These are phyloP conservation scores for Fraxinus anomala DNA, from an alignment of 257 asterid genomes.

Conservation along the genomic window DNA sequence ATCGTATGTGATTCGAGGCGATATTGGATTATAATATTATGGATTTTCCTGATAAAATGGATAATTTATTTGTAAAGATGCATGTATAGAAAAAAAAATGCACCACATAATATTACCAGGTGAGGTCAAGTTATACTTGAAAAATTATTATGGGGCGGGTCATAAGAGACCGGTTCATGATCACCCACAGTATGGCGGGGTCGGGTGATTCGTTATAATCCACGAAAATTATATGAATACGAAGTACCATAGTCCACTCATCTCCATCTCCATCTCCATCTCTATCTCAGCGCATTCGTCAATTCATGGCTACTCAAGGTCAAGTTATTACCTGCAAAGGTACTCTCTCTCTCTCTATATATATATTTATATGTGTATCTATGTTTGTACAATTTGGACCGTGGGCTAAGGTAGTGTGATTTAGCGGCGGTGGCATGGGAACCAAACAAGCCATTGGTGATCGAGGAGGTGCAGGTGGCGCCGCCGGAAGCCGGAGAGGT, in stretches of 20 bases:
- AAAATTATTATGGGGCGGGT: too few relatives aligned
- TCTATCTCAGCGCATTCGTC: neutral
- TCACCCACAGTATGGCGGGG: neutral
- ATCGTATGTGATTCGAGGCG: too few relatives aligned
- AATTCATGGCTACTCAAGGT: constrained; percentile 72
- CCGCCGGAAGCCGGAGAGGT: constrained; percentile 94
- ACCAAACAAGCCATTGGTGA: constrained; percentile 84
- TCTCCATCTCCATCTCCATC: neutral
- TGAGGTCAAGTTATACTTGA: too few relatives aligned
- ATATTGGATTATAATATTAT: too few relatives aligned
- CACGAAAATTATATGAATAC: neutral
- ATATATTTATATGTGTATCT: neutral
- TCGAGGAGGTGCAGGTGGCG: constrained; percentile 91
- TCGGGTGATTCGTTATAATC: neutral
- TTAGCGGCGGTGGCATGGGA: constrained; percentile 99
- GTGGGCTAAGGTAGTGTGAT: neutral
- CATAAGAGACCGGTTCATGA: too few relatives aligned
- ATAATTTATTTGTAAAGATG: too few relatives aligned
- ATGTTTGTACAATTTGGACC: neutral
- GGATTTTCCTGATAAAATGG: too few relatives aligned
- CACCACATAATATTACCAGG: too few relatives aligned
- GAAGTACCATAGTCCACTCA: neutral
- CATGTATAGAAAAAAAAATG: too few relatives aligned
- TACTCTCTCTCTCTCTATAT: constrained; percentile 19
- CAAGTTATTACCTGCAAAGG: constrained; percentile 95